phyloP scores from a whole-genome alignment of 805 yeast genomes.

The Pichia phayaonensis region DNA sequence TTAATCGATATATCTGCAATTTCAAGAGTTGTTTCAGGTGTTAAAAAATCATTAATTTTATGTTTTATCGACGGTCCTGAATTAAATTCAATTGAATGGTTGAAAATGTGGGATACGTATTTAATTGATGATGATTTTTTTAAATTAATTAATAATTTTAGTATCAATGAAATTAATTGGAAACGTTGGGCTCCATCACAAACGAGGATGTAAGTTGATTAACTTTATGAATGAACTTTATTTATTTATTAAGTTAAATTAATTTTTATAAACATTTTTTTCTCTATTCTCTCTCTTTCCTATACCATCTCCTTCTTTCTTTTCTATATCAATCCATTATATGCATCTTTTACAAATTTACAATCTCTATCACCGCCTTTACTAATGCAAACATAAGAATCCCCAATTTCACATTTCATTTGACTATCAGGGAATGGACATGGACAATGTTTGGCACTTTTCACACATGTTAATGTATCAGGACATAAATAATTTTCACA shows the following conservation, averaged over 20 bases:
- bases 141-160: slow-evolving; percentile 32
- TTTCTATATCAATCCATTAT: slow-evolving; percentile 38
- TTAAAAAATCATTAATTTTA: slow-evolving; percentile 67
- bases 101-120: slow-evolving; percentile 9
- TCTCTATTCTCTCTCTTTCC: not conserved
- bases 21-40: slow-evolving; percentile 81
- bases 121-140: slow-evolving; percentile 13
- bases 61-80: slow-evolving; percentile 56
- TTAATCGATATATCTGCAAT: slow-evolving; percentile 59
- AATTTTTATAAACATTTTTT: not conserved
- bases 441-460: slow-evolving; percentile 65
- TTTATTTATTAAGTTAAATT: no score
- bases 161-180: slow-evolving; percentile 59
- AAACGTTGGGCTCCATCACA: slow-evolving; percentile 82
- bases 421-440: slow-evolving; percentile 87
- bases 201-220: slow-evolving; percentile 54
- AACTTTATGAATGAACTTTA: not conserved
- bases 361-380: slow-evolving; percentile 75
- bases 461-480: slow-evolving; percentile 75
- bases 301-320: not conserved
- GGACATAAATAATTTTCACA: slow-evolving; percentile 75
- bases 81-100: slow-evolving; percentile 22
- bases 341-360: slow-evolving; percentile 74
- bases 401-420: slow-evolving; percentile 67
- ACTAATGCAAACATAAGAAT: slow-evolving; percentile 69